A percentile compares a stretch with the other conserved stretches of the same genome.
These are phyloP conservation scores for Hemileccinum impolitum DNA, from an alignment of 768 basidiomycete genomes.

Conservation along the genomic window DNA sequence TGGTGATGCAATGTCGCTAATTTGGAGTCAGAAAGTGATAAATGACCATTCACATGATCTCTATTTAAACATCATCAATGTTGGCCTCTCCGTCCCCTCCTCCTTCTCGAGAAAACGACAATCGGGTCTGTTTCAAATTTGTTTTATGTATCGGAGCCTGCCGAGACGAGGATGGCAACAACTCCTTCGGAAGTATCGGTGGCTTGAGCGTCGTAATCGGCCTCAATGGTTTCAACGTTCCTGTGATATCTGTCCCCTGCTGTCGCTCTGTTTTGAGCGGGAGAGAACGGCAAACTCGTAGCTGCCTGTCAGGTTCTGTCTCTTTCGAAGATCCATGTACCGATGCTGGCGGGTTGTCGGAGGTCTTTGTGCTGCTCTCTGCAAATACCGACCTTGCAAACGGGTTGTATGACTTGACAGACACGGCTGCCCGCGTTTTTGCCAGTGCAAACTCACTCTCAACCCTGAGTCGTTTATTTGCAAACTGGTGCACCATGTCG, in stretches of 20 bases:
- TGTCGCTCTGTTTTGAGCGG: neutral
- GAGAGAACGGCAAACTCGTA: conserved; percentile 11
- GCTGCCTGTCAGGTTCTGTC: neutral
- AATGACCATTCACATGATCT: conserved; percentile 17
- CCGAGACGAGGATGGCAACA: conserved; percentile 9
- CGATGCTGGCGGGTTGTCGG: neutral
- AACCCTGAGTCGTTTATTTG: conserved; percentile 19
- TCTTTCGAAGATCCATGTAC: neutral
- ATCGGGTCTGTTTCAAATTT: conserved; percentile 17
- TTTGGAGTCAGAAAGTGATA: too few relatives aligned
- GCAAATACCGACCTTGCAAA: conserved; percentile 23
- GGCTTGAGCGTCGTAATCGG: conserved; percentile 30
- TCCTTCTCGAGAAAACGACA: conserved; percentile 15
- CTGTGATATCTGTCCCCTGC: neutral
- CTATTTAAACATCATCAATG: neutral
- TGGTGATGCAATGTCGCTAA: too few relatives aligned
- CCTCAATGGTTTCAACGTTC: conserved; percentile 18
- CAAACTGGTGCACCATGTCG: conserved; percentile 19
- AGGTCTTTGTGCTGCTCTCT: neutral
- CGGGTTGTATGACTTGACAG: conserved; percentile 19
- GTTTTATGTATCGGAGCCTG: conserved; percentile 4
- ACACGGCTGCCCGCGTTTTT: conserved; percentile 2
- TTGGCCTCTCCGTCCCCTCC: neutral
- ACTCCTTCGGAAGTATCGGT: conserved; percentile 27
- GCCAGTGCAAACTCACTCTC: conserved; percentile 20